Conservation (phyloP, 1,139 yeast species). For the Yamadazyma kanchanaburiensis region DNA sequence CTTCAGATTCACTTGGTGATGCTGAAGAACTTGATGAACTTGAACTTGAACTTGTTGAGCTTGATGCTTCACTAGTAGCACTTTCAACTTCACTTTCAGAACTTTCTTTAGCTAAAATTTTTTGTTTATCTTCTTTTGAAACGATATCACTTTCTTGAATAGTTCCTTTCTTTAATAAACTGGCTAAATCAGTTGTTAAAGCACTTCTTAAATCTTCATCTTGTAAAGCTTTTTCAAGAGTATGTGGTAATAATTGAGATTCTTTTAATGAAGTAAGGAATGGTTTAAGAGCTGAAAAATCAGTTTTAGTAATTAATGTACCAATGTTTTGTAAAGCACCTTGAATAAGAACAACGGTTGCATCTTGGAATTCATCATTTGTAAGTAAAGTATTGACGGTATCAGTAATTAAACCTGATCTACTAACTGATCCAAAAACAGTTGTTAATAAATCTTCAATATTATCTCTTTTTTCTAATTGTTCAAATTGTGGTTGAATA, state of each 20-base stretch:
- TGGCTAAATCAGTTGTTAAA: slow-evolving; percentile 18
- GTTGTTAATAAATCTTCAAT: slow-evolving; percentile 32
- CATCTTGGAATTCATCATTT: slow-evolving; percentile 25
- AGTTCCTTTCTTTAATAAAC: slow-evolving; percentile 12
- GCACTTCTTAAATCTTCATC: slow-evolving; percentile 26
- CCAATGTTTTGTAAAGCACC: slow-evolving; percentile 25
- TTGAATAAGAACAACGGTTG: slow-evolving; percentile 22
- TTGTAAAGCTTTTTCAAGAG: slow-evolving; percentile 21
- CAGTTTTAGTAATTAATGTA: slow-evolving; percentile 11
- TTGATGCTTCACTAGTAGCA: slow-evolving; percentile 5
- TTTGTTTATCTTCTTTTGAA: slow-evolving; percentile 9
- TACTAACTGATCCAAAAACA: slow-evolving; percentile 25
- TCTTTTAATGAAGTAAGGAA: slow-evolving; percentile 18
- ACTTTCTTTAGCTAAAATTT: slow-evolving; percentile 9
- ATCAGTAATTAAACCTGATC: slow-evolving; percentile 27
- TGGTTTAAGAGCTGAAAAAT: slow-evolving; percentile 21
- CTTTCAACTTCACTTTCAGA: slow-evolving; percentile 7
- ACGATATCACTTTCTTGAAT: slow-evolving; percentile 18
- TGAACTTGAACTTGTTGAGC: slow-evolving; percentile 3
- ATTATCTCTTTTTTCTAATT: slow-evolving; percentile 26
- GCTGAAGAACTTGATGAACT: slow-evolving; percentile 6
- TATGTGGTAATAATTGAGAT: slow-evolving; percentile 26
- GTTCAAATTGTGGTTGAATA: slow-evolving; percentile 4
- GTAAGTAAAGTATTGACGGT: slow-evolving; percentile 24
- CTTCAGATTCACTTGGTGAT: slow-evolving; percentile 9